Evolutionary conservation across 352 stramenopile species (phyloP).

Genomic region (Phytophthora parvispora): DNA sequence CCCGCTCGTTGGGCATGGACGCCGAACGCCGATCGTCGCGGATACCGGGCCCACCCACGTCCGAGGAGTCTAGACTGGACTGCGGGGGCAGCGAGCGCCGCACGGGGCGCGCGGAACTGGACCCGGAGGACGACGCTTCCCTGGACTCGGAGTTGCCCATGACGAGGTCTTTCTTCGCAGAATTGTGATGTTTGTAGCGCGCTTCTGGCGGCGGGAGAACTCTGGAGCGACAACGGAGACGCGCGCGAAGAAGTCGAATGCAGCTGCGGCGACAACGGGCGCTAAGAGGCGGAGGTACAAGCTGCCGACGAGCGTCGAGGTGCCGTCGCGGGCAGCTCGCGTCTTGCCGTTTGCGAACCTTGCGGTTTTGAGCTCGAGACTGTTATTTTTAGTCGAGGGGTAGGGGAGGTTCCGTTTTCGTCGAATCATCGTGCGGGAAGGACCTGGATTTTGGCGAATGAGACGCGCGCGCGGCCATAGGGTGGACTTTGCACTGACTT

Average conservation of each 20-base stretch:
- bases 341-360: slow-evolving; percentile 17
- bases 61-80: slow-evolving; percentile 20
- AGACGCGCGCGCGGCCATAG: slow-evolving; percentile 19
- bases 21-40: slow-evolving; percentile 30
- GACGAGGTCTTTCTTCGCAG: slow-evolving; percentile 5
- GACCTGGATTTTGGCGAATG: slow-evolving; percentile 13
- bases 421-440: slow-evolving; percentile 5
- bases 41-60: slow-evolving; percentile 2
- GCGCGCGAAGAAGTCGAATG: slow-evolving; percentile 10
- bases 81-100: slow-evolving; percentile 22
- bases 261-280: neutral
- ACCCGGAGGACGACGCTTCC: slow-evolving; percentile 34
- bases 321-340: slow-evolving; percentile 2
- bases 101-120: slow-evolving; percentile 14
- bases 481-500: slow-evolving; percentile 38
- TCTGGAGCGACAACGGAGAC: neutral
- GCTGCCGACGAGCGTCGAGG: slow-evolving; percentile 27
- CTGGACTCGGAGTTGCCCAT: slow-evolving; percentile 76
- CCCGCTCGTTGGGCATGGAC: slow-evolving; percentile 35
- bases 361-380: slow-evolving; percentile 11
- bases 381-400: slow-evolving; percentile 36
- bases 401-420: slow-evolving; percentile 7
- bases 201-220: neutral
- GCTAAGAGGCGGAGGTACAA: slow-evolving; percentile 9
- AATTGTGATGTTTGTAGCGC: slow-evolving; percentile 18